Conservation (phyloP, 768 basidiomycete species). For the Omphalotus guepiniiformis region DNA sequence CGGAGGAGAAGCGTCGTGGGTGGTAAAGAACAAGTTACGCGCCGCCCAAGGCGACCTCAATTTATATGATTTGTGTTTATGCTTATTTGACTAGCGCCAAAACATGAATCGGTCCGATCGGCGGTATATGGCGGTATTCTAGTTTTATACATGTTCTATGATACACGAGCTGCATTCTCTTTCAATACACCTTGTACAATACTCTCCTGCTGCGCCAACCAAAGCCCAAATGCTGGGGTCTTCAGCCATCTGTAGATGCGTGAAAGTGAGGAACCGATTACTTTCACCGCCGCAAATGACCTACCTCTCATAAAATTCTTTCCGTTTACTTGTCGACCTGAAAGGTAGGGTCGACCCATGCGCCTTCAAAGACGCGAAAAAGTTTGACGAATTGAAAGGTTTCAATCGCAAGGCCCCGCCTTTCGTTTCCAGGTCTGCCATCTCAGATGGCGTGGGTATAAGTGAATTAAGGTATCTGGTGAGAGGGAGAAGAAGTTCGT, state of each 20-base stretch:
- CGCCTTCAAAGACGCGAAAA: constrained; percentile 68
- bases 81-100: too few species aligned
- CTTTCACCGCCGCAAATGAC: background rate
- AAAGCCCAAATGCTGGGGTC: constrained; percentile 73
- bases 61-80: too few species aligned
- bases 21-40: background rate
- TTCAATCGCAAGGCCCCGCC: constrained; percentile 45
- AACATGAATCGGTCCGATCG: too few species aligned
- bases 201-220: constrained; percentile 74
- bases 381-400: constrained; percentile 64
- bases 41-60: too few species aligned
- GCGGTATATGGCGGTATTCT: too few species aligned
- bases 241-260: constrained; percentile 50
- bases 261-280: background rate
- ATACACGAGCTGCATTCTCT: constrained; percentile 14
- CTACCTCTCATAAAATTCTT: constrained; percentile 67
- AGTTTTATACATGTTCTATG: too few species aligned
- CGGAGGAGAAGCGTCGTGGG: background rate
- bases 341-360: constrained; percentile 74
- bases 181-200: constrained; percentile 58
- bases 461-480: constrained; percentile 88
- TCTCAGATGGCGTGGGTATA: constrained; percentile 67
- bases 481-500: constrained; percentile 81
- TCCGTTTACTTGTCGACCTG: constrained; percentile 56
- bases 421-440: constrained; percentile 29